Evolutionary conservation across 2,329 filamentous ascomycete genomes (phyloP).

Genomic region (Plenodomus lindquistii): DNA sequence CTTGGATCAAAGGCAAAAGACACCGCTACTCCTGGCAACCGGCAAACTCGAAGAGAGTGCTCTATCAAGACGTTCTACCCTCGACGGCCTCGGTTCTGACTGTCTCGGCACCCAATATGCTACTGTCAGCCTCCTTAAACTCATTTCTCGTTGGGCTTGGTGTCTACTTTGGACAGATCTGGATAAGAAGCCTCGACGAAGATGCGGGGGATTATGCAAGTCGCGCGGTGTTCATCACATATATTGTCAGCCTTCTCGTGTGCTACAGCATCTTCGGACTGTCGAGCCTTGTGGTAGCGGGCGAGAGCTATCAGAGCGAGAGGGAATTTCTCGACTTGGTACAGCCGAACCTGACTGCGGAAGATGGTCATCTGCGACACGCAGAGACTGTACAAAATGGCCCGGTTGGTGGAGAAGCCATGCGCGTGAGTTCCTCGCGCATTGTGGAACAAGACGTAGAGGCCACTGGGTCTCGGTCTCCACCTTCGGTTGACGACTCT

Average conservation of each 20-base stretch:
- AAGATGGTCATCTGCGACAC: too few species aligned
- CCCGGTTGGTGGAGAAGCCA: too few species aligned
- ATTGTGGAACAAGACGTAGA: too few species aligned
- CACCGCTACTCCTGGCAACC: too few species aligned
- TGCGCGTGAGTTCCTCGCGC: too few species aligned
- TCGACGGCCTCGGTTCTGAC: neutral
- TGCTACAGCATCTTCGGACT: neutral
- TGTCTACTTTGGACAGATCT: constrained; percentile 1
- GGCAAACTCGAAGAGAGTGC: too few species aligned
- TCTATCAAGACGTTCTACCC: neutral
- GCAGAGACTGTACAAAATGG: too few species aligned
- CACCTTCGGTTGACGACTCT: too few species aligned
- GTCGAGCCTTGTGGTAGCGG: neutral
- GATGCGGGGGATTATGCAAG: neutral
- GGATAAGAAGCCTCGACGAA: constrained; percentile 1
- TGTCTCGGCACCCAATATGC: neutral
- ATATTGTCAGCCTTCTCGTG: neutral
- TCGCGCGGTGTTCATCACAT: neutral
- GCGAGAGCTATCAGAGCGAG: constrained; percentile 1
- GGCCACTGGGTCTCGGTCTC: too few species aligned
- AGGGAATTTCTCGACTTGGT: neutral
- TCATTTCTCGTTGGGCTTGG: constrained; percentile 1
- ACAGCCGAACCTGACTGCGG: too few species aligned
- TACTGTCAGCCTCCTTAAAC: neutral
- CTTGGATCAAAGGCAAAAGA: neutral